Percentiles rank a stretch among this genome's conserved stretches.
phyloP scores from a whole-genome alignment of 345 rosid genomes.

The Dimocarpus longan region DNA sequence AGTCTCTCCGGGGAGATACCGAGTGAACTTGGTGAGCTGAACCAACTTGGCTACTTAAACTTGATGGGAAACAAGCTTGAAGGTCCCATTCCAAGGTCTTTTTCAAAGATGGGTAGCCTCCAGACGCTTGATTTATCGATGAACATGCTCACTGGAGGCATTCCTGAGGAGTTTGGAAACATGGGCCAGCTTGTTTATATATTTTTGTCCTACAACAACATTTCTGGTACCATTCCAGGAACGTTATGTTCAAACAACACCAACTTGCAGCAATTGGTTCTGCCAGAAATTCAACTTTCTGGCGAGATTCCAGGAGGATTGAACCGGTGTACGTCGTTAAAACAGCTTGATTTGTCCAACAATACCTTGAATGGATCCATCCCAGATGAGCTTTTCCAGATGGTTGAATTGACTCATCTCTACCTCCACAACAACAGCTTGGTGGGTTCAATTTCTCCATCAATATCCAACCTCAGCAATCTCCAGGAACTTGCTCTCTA shows the following conservation, averaged over 20 bases:
- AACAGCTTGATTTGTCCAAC: slow-evolving; percentile 79
- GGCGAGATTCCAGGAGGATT: slow-evolving; percentile 72
- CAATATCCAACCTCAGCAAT: slow-evolving; percentile 63
- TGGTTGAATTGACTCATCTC: slow-evolving; percentile 57
- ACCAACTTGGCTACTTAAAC: slow-evolving; percentile 61
- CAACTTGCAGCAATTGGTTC: slow-evolving; percentile 47
- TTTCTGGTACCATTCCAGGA: slow-evolving; percentile 61
- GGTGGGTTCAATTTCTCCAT: slow-evolving; percentile 66
- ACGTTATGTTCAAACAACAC: slow-evolving; percentile 58
- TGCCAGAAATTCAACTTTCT: slow-evolving; percentile 59
- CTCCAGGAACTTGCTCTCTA: slow-evolving; percentile 68
- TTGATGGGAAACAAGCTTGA: slow-evolving; percentile 65
- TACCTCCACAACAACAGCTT: slow-evolving; percentile 91
- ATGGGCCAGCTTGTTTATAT: slow-evolving; percentile 62
- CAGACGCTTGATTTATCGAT: slow-evolving; percentile 67
- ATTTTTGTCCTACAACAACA: slow-evolving; percentile 60
- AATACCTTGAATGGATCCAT: slow-evolving; percentile 71
- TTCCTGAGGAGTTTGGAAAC: slow-evolving; percentile 74
- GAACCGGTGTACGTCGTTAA: slow-evolving; percentile 57
- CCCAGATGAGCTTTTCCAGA: slow-evolving; percentile 56
- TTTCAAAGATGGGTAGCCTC: slow-evolving; percentile 52
- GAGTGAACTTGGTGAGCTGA: slow-evolving; percentile 57
- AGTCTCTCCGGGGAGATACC: slow-evolving; percentile 78
- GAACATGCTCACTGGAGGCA: slow-evolving; percentile 66
- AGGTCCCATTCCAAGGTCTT: slow-evolving; percentile 64